These are phyloP conservation scores for Aspergillus persii DNA, from an alignment of 2,329 filamentous ascomycete species.

Conservation along the genomic window DNA sequence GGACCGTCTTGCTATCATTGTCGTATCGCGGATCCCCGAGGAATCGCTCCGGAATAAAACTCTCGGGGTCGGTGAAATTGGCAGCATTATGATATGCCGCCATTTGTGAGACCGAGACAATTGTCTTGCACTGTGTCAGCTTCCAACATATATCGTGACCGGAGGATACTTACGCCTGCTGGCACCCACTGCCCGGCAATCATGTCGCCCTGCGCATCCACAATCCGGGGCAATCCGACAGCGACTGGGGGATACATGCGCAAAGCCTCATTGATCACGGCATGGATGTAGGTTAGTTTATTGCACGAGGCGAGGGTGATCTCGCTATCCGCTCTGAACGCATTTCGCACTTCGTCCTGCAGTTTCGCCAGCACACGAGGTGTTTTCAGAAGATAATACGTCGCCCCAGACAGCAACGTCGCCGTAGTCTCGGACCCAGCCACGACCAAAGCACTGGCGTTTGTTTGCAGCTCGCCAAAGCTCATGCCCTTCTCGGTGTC, in stretches of 20 bases:
- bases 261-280: slow-evolving; percentile 44
- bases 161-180: slow-evolving; percentile 12
- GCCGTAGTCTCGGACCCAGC: slow-evolving; percentile 43
- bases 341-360: slow-evolving; percentile 39
- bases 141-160: not conserved
- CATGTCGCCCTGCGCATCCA: slow-evolving; percentile 16
- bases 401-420: slow-evolving; percentile 38
- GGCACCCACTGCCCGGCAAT: slow-evolving; percentile 24
- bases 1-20: slow-evolving; percentile 43
- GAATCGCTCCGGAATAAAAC: slow-evolving; percentile 49
- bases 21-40: slow-evolving; percentile 31
- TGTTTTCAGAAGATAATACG: slow-evolving; percentile 29
- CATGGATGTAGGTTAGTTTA: slow-evolving; percentile 40
- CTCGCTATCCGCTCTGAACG: slow-evolving; percentile 37
- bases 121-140: slow-evolving; percentile 31
- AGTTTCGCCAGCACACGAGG: slow-evolving; percentile 24
- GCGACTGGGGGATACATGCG: slow-evolving; percentile 41
- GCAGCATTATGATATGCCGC: slow-evolving; percentile 45
- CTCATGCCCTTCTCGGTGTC: not conserved
- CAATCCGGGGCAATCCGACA: slow-evolving; percentile 21
- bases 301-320: slow-evolving; percentile 37
- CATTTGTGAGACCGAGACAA: slow-evolving; percentile 46
- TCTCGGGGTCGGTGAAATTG: slow-evolving; percentile 47
- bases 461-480: slow-evolving; percentile 19
- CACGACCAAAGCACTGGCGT: slow-evolving; percentile 29